A percentile compares a stretch with the other conserved stretches of the same genome.
phyloP scores from a whole-genome alignment of 1,284 basidiomycete genomes.

The Leccinum colubrinum region DNA sequence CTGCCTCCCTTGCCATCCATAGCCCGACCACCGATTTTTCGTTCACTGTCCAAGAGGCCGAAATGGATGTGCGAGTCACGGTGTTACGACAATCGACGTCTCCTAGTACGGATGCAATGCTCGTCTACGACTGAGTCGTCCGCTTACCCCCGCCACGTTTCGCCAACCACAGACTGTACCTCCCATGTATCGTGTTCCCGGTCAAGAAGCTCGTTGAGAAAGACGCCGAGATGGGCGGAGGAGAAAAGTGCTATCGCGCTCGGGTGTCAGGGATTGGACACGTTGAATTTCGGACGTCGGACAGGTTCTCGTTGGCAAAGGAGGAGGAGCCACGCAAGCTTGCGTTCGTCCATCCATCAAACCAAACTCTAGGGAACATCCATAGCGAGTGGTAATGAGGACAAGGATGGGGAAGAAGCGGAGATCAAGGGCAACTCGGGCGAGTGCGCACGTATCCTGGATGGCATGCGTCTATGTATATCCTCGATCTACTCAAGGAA shows the following conservation, averaged over 20 bases:
- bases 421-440: too few species aligned
- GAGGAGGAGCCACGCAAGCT: neutral
- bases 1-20: neutral
- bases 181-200: neutral
- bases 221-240: neutral
- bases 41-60: neutral
- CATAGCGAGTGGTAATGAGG: too few species aligned
- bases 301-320: neutral
- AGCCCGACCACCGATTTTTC: too few species aligned
- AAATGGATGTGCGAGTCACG: neutral
- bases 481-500: too few species aligned
- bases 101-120: neutral
- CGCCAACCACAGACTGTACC: neutral
- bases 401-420: too few species aligned
- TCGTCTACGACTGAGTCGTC: neutral
- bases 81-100: neutral
- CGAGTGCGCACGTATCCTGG: slow-evolving; percentile 35
- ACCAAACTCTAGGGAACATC: too few species aligned
- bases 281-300: neutral
- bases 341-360: neutral
- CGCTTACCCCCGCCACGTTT: neutral
- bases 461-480: slow-evolving; percentile 42
- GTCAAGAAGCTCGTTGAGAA: neutral
- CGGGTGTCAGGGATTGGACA: neutral
- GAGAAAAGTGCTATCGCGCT: neutral